Conservation (phyloP, 768 basidiomycete genomes). For the Sporobolomyces pararoseus region DNA sequence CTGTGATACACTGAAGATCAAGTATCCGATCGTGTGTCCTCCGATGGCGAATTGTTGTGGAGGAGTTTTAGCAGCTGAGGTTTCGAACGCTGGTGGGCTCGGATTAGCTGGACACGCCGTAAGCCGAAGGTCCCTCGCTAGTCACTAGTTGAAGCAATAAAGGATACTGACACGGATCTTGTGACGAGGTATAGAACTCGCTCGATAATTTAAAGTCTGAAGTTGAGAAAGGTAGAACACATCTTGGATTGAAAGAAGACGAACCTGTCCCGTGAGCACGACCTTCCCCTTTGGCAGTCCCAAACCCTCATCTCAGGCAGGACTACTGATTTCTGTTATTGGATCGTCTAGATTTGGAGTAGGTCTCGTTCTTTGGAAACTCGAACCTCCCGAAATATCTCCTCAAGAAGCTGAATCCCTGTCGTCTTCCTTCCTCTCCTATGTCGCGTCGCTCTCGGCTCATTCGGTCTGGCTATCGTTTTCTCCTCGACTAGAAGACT, state of each 20-base stretch:
- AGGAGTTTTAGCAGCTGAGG: constrained; percentile 2
- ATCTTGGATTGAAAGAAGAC: background rate
- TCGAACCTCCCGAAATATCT: constrained; percentile 8
- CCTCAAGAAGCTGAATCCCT: background rate
- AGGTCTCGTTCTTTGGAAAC: constrained; percentile 15
- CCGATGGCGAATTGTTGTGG: constrained; percentile 9
- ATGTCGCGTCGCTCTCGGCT: constrained; percentile 48
- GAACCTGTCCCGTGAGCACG: constrained; percentile 14
- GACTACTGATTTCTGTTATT: background rate
- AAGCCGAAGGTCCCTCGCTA: background rate
- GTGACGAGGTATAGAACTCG: background rate
- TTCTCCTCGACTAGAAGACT: constrained; percentile 59
- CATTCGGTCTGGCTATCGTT: constrained; percentile 73
- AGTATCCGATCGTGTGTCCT: constrained; percentile 13
- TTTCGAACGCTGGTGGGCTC: constrained; percentile 5
- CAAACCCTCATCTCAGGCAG: too few species aligned
- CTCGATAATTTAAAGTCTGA: constrained; percentile 8
- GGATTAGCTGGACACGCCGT: constrained; percentile 13
- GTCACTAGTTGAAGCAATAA: too few species aligned
- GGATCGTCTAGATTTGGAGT: background rate
- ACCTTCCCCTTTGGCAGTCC: background rate
- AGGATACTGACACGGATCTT: too few species aligned
- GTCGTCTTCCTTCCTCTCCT: constrained; percentile 3
- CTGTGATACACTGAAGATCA: background rate
- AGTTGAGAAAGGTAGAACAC: constrained; percentile 4